Evolutionary conservation across 2,329 filamentous ascomycete species (phyloP).

Genomic region (Chaetomium globosum): DNA sequence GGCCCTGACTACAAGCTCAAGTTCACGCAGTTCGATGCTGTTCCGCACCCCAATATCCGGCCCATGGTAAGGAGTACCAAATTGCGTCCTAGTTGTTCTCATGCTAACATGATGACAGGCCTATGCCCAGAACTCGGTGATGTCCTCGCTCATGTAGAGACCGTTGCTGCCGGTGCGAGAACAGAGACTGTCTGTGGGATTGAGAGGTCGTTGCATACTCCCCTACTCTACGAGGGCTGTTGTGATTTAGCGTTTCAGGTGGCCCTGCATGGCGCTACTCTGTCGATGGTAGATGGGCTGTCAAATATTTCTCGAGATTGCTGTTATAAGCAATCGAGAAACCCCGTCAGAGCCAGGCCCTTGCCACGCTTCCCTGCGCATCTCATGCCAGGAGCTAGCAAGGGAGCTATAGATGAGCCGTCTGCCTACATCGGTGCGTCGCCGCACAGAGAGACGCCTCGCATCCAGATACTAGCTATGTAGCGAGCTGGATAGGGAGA

Average conservation of each 20-base stretch:
- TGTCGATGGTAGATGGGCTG: not conserved
- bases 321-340: not conserved
- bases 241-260: not conserved
- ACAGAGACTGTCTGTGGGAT: not conserved
- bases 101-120: slow-evolving; percentile 57
- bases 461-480: slow-evolving; percentile 3
- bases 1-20: slow-evolving; percentile 87
- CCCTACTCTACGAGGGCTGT: not conserved
- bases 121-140: slow-evolving; percentile 81
- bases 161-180: not conserved
- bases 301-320: not conserved
- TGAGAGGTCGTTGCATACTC: slow-evolving; percentile 14
- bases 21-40: slow-evolving; percentile 92
- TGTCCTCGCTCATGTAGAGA: slow-evolving; percentile 70
- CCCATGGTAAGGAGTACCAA: slow-evolving; percentile 69
- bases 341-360: not conserved
- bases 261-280: not conserved
- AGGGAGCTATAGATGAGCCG: not conserved
- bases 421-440: not conserved
- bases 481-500: not conserved
- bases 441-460: not conserved
- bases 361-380: not conserved
- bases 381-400: not conserved
- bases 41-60: slow-evolving; percentile 92
- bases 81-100: not conserved